Conservation (phyloP, 352 stramenopile genomes). For the Phytophthora brassicae region DNA sequence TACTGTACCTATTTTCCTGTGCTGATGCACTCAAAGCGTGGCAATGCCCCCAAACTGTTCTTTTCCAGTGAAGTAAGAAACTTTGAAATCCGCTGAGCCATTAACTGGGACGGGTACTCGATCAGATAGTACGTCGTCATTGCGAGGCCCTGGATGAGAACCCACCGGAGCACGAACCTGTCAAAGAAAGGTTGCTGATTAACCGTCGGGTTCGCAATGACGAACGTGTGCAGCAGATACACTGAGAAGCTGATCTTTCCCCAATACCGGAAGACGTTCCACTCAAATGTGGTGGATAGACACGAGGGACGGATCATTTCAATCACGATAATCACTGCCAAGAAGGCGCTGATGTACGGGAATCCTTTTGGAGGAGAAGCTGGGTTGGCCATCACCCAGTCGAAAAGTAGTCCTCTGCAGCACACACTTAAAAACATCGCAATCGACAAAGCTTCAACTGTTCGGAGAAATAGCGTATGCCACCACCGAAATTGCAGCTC, state of each 20-base stretch:
- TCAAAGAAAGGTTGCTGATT: constrained; percentile 29
- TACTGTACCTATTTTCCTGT: background rate
- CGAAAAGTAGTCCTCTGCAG: constrained; percentile 28
- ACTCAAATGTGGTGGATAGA: constrained; percentile 22
- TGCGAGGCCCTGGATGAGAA: constrained; percentile 27
- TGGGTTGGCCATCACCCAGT: constrained; percentile 24
- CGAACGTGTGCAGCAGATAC: constrained; percentile 29
- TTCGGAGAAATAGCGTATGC: constrained; percentile 22
- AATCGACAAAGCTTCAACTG: constrained; percentile 21
- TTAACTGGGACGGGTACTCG: constrained; percentile 45
- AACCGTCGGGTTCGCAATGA: constrained; percentile 21
- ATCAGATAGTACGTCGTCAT: constrained; percentile 41
- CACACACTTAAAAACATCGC: constrained; percentile 33
- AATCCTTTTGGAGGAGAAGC: constrained; percentile 19
- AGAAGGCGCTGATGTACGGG: constrained; percentile 23
- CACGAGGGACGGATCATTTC: constrained; percentile 28
- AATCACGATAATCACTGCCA: constrained; percentile 26
- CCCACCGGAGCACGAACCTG: constrained; percentile 34
- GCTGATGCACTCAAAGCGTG: constrained; percentile 8
- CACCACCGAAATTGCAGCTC: constrained; percentile 22
- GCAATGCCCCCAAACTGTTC: background rate
- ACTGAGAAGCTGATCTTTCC: constrained; percentile 34
- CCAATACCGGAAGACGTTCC: constrained; percentile 27
- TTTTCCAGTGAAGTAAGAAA: constrained; percentile 16
- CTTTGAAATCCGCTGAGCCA: constrained; percentile 29